Evolutionary conservation across 192 early-diverging fungal species (phyloP), one percentile per base, ranked within the genome.

Genomic region (Backusella tarrabulga): DNA sequence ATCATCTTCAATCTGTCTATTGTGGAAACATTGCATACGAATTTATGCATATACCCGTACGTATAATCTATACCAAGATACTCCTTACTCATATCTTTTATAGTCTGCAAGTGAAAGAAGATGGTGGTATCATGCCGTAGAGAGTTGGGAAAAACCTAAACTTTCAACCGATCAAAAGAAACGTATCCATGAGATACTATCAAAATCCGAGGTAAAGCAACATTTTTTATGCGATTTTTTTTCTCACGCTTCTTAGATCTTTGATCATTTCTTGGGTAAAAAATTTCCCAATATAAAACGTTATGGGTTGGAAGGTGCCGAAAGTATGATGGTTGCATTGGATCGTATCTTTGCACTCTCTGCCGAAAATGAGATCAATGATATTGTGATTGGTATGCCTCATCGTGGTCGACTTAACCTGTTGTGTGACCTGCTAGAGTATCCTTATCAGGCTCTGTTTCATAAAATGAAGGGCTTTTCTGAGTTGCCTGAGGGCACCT

Each of bases 221-320:
- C 4, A 50, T 26, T 36, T 36, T 29, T 60, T 7, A 2, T 50
- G 15, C 3, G 12, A 6, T 1, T 63, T 63, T 26, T 56, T 63
- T 63, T 63, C 56, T 63, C 56, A 63, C 56, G 40, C 44, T 67
- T 17, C 35, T 8, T 56, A 95, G 91, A 86, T 90, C 29, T 99
- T 99, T 89, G 97, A 99, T 84, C 96, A 96, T 77, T 99, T 97
- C 83, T 97, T 99, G 95, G 93, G 93, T 68, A 98, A 97, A 77
- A 95, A 93, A 82, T 99, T 99, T 84, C 94, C 95, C 19, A 92
- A 97, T 76, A 92, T 99, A 70, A 98, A 98, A 86, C 91, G 97
- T 15, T 99, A 99, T 79, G 97, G 97, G 12, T 80, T 99, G 21
- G 97, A 99, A 82, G 97, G 97, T 32, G 95, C 95, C 35, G 97